Percentiles rank a stretch among this genome's conserved stretches.
Evolutionary conservation across 805 yeast species (phyloP).

Genomic region (Hanseniaspora taiwanica): DNA sequence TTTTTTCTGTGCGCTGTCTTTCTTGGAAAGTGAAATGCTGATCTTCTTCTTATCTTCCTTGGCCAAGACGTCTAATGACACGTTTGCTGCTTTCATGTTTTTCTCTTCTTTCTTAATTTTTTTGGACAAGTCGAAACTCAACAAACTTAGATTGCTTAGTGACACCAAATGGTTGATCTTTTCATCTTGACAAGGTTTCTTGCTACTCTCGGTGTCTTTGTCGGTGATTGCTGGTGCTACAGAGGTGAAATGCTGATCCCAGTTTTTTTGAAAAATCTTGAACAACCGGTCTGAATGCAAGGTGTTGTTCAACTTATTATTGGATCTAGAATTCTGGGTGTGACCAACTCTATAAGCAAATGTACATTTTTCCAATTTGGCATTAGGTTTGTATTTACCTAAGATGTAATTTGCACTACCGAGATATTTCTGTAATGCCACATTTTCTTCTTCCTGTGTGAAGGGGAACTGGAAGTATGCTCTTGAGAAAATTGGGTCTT

Average conservation of each 20-base stretch:
- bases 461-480: constrained; percentile 29
- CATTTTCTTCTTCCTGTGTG: constrained; percentile 8
- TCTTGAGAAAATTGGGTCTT: constrained; percentile 29
- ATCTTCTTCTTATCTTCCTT: constrained; percentile 1
- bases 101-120: constrained; percentile 14
- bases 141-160: constrained; percentile 16
- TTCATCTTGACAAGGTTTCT: constrained; percentile 3
- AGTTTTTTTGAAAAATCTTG: not conserved
- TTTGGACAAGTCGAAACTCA: constrained; percentile 16
- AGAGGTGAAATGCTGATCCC: not conserved
- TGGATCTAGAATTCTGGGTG: no score
- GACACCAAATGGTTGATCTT: constrained; percentile 12
- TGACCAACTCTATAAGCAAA: not conserved
- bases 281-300: not conserved
- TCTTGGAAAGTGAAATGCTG: constrained; percentile 1
- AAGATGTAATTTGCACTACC: not conserved
- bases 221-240: not conserved
- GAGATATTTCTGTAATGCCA: not conserved
- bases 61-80: not conserved
- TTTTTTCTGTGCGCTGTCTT: constrained; percentile 2
- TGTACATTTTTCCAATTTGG: not conserved
- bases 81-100: constrained; percentile 7
- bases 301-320: not conserved
- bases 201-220: not conserved
- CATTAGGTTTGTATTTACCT: not conserved